A percentile compares a stretch with the other conserved stretches of the same genome.
These are phyloP conservation scores for Endothia cerciana DNA, from an alignment of 2,329 filamentous ascomycete genomes.

Conservation along the genomic window DNA sequence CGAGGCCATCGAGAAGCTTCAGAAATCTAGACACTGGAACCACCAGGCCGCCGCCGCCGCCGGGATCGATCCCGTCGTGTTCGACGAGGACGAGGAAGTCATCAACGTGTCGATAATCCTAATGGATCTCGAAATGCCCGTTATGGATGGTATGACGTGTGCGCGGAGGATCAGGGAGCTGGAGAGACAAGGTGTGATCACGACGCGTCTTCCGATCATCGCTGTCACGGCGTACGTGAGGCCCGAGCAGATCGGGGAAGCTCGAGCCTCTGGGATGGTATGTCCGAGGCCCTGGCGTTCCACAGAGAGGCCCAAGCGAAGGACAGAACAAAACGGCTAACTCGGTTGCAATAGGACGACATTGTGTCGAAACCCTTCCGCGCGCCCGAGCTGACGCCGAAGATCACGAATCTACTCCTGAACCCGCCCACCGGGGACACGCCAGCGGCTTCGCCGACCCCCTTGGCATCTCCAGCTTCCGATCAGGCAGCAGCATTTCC, in stretches of 20 bases:
- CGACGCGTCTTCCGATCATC: constrained; percentile 73
- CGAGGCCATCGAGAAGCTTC: constrained; percentile 59
- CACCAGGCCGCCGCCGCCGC: constrained; percentile 14
- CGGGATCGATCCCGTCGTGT: constrained; percentile 14
- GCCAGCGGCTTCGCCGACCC: constrained; percentile 21
- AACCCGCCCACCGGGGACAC: constrained; percentile 33
- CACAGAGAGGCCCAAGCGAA: neutral
- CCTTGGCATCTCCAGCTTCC: constrained; percentile 11
- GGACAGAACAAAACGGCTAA: neutral
- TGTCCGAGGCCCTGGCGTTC: constrained; percentile 37
- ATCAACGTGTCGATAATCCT: constrained; percentile 68
- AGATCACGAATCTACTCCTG: constrained; percentile 62
- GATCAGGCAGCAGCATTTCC: neutral
- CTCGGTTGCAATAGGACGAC: constrained; percentile 56
- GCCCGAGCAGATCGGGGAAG: constrained; percentile 72
- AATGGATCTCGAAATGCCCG: constrained; percentile 82
- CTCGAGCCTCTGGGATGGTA: constrained; percentile 74
- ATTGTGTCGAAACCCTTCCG: constrained; percentile 81
- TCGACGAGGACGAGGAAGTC: constrained; percentile 48
- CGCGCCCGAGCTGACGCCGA: constrained; percentile 70
- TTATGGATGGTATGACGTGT: constrained; percentile 81
- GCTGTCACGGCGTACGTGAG: constrained; percentile 84
- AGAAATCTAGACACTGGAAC: constrained; percentile 60
- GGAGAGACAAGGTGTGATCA: constrained; percentile 64
- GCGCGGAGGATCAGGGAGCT: constrained; percentile 70